Conservation (phyloP, 768 basidiomycete genomes). For the Boletus vermiculosoides region DNA sequence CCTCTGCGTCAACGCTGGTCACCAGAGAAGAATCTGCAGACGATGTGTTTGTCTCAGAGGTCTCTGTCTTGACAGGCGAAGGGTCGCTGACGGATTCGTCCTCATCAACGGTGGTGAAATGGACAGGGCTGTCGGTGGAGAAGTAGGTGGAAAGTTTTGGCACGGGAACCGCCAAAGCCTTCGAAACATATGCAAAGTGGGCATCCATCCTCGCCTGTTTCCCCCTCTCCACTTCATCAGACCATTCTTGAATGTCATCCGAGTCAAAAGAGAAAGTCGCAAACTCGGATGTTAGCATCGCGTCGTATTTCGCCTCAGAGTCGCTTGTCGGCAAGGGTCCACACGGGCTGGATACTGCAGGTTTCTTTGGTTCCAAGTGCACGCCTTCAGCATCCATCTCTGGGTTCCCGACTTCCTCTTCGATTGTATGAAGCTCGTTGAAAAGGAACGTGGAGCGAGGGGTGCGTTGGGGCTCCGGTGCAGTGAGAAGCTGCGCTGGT, state of each 20-base stretch:
- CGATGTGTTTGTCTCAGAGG: constrained; percentile 1
- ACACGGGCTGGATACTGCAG: not conserved
- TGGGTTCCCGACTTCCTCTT: not conserved
- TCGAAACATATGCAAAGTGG: constrained; percentile 12
- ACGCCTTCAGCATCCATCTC: not conserved
- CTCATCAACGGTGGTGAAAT: not conserved
- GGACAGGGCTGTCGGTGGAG: not conserved
- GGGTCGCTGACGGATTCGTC: not conserved
- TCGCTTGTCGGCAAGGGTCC: not conserved
- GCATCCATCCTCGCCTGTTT: constrained; percentile 12
- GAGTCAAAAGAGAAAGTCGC: constrained; percentile 9
- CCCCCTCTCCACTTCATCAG: constrained; percentile 12
- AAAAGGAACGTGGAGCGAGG: not conserved
- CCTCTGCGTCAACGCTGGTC: constrained; percentile 4
- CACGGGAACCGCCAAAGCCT: constrained; percentile 10
- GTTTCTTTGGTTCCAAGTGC: not conserved
- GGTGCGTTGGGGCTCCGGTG: not conserved
- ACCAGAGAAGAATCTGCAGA: constrained; percentile 10
- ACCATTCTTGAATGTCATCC: constrained; percentile 14
- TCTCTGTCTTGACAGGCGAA: constrained; percentile 4
- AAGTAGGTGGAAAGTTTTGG: constrained; percentile 8
- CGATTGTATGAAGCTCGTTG: not conserved
- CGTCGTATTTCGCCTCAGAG: constrained; percentile 10
- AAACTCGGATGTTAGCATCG: constrained; percentile 10
- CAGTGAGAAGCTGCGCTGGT: not conserved